Evolutionary conservation across 1,284 basidiomycete species (phyloP), one percentile per base, ranked within the genome.

Genomic region (Pseudozyma tsukubaensis): DNA sequence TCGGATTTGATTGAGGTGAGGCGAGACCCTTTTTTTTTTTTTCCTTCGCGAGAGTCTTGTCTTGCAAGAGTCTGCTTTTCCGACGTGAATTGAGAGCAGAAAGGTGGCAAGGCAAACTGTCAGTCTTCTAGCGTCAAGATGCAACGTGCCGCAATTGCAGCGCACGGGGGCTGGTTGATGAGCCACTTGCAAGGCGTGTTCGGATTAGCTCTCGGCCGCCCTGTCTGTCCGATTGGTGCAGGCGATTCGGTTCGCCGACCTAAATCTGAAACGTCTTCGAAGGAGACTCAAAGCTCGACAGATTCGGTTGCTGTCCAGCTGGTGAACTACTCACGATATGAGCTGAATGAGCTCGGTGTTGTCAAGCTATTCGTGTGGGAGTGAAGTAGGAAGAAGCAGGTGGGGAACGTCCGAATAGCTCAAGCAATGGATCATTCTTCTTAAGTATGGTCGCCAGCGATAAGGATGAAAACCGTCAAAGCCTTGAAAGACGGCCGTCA

Each of bases 401-500:
- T 29, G 24, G 32, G 18, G 47, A 14, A n/a, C 16, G 19, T 35
- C 29, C 9, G 47, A 34, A 18, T 13, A 12, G 18, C 14, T 39
- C 19, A 7, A 7, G 6, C 32, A 1, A 42, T n/a, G 13, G 50
- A 32, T n/a, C 29, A n/a, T 43, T 39, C 7, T 29, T 53, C n/a
- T n/a, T 53, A 44, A 44, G 51, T 44, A 53, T 16, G n/a, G 24
- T 13, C 16, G 13, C 18, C 11, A 44, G 29, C 40, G 40, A 43
- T 13, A n/a, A 53, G n/a, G 13, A 13, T 10, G n/a, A 12, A 32
- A 29, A 16, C 42, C 51, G 51, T 43, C 51, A 43, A 53, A 42
- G 24, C 42, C 51, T 35, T 49, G 29, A 44, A 7, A n/a, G 13
- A 35, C 29, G 40, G 44, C 51, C 29, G 42, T 43, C 51, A 47